Conservation (phyloP, 2,329 filamentous ascomycete genomes). For the Diaporthe vexans region DNA sequence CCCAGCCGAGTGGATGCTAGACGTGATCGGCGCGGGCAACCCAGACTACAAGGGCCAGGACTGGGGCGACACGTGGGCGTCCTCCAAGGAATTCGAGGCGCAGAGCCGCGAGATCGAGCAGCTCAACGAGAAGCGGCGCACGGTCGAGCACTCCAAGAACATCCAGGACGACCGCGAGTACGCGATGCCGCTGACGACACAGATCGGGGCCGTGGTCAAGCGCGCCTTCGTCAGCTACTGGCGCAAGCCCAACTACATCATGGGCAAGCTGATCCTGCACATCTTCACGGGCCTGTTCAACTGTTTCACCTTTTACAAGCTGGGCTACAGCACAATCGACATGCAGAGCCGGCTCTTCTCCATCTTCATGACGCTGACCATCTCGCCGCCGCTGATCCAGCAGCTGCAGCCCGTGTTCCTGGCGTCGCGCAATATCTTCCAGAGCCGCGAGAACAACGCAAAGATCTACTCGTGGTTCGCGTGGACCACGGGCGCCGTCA, state of each 20-base stretch:
- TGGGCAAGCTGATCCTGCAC: slow-evolving; percentile 72
- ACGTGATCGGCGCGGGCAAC: slow-evolving; percentile 57
- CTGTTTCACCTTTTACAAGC: slow-evolving; percentile 73
- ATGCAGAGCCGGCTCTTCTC: slow-evolving; percentile 70
- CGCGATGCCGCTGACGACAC: slow-evolving; percentile 69
- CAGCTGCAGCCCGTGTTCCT: slow-evolving; percentile 73
- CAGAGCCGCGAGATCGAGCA: slow-evolving; percentile 49
- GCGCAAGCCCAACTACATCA: slow-evolving; percentile 73
- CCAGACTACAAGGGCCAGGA: slow-evolving; percentile 59
- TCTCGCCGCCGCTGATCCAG: slow-evolving; percentile 69
- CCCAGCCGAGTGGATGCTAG: slow-evolving; percentile 76
- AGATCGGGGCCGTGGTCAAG: slow-evolving; percentile 67
- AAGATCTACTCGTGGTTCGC: slow-evolving; percentile 74
- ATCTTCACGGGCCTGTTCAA: slow-evolving; percentile 69
- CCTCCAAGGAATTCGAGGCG: slow-evolving; percentile 49
- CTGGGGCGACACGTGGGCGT: slow-evolving; percentile 53
- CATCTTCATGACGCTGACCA: slow-evolving; percentile 75
- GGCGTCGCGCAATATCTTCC: slow-evolving; percentile 68
- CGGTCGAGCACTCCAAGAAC: slow-evolving; percentile 47
- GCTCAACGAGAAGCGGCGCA: slow-evolving; percentile 58
- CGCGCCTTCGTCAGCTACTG: slow-evolving; percentile 75
- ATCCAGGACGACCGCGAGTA: slow-evolving; percentile 71
- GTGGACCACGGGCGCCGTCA: slow-evolving; percentile 67
- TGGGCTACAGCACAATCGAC: slow-evolving; percentile 64
- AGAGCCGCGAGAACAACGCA: slow-evolving; percentile 71